Evolutionary conservation across 495 filamentous ascomycete genomes (phyloP).

Genomic region (Annulohypoxylon stygium): DNA sequence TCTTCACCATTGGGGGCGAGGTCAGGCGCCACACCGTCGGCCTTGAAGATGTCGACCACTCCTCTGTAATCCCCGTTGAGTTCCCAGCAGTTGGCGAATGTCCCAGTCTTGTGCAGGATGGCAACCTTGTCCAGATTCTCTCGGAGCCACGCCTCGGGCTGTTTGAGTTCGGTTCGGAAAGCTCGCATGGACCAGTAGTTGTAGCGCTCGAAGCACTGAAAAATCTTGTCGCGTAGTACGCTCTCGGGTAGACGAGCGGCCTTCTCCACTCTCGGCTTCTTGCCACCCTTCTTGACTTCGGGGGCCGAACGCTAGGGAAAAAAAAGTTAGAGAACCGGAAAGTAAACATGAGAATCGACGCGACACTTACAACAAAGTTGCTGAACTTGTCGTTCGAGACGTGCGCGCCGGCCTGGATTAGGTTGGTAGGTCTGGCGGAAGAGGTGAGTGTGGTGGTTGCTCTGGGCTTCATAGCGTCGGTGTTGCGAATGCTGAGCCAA

Average conservation of each 20-base stretch:
- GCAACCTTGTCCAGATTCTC: conserved; percentile 86
- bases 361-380: conserved; percentile 68
- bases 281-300: conserved; percentile 61
- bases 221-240: conserved; percentile 86
- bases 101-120: conserved; percentile 79
- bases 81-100: conserved; percentile 85
- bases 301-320: conserved; percentile 49
- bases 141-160: conserved; percentile 93
- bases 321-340: conserved; percentile 45
- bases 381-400: conserved; percentile 62
- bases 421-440: conserved; percentile 52
- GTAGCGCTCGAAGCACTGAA: conserved; percentile 82
- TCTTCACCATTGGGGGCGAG: conserved; percentile 53
- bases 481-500: conserved; percentile 70
- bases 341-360: background rate
- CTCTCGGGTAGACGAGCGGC: conserved; percentile 86
- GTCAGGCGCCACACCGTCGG: conserved; percentile 64
- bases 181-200: conserved; percentile 91
- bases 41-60: conserved; percentile 61
- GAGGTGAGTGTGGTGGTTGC: conserved; percentile 64
- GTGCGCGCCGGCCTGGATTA: conserved; percentile 65
- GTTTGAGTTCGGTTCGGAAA: conserved; percentile 76
- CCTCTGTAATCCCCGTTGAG: conserved; percentile 78
- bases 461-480: conserved; percentile 74
- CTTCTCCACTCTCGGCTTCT: conserved; percentile 78